A percentile compares a stretch with the other conserved stretches of the same genome.
These are phyloP conservation scores for Vararia minispora DNA, from an alignment of 768 basidiomycete species.

Conservation along the genomic window DNA sequence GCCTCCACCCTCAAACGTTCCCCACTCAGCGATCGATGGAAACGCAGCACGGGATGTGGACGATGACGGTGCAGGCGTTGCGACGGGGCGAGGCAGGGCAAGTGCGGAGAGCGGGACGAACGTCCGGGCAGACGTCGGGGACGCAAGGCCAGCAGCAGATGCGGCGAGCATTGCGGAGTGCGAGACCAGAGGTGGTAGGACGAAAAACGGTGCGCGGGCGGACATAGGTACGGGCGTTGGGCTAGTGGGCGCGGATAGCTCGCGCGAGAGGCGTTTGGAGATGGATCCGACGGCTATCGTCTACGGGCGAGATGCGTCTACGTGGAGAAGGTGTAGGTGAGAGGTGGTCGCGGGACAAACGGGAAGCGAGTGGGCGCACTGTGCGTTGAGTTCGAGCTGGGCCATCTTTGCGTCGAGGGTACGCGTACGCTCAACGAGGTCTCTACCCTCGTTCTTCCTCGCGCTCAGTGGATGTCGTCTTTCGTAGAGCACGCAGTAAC, in stretches of 20 bases:
- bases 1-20: conserved; percentile 18
- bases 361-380: conserved; percentile 15
- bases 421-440: conserved; percentile 30
- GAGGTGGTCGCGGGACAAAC: conserved; percentile 4
- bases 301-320: conserved; percentile 7
- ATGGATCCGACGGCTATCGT: conserved; percentile 30
- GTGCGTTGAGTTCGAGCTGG: conserved; percentile 31
- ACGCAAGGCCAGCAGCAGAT: conserved; percentile 11
- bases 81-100: conserved; percentile 70
- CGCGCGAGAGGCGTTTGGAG: conserved; percentile 48
- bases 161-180: conserved; percentile 13
- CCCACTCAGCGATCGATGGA: conserved; percentile 62
- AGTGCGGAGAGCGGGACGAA: conserved; percentile 61
- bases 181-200: conserved; percentile 15
- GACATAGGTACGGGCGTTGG: conserved; percentile 21
- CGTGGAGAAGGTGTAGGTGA: conserved; percentile 6
- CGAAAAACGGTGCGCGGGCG: conserved; percentile 28
- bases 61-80: conserved; percentile 58
- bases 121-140: conserved; percentile 30
- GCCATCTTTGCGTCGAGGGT: conserved; percentile 34
- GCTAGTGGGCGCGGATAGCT: conserved; percentile 25
- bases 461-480: not conserved
- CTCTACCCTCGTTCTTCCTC: conserved; percentile 26
- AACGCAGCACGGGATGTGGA: conserved; percentile 61
- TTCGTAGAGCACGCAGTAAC: conserved; percentile 12